Evolutionary conservation across 352 stramenopile species (phyloP).

Genomic region (Pythium vanterpoolii): DNA sequence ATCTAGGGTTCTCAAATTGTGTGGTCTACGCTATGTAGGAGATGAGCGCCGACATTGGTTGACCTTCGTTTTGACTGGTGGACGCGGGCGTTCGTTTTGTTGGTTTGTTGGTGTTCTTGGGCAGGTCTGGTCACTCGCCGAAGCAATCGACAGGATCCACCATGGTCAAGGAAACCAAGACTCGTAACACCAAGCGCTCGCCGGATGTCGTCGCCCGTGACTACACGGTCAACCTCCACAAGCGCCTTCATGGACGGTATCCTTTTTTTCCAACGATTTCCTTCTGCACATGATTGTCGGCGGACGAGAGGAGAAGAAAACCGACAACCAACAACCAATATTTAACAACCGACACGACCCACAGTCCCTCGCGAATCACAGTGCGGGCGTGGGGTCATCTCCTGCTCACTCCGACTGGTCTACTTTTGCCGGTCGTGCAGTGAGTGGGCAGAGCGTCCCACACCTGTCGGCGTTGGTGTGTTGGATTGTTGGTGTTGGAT

Average conservation of each 20-base stretch:
- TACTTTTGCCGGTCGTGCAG: conserved; percentile 5
- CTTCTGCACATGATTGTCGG: conserved; percentile 13
- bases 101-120: conserved; percentile 15
- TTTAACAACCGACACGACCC: no score
- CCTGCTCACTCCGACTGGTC: neutral
- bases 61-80: conserved; percentile 28
- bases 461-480: neutral
- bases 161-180: conserved; percentile 89
- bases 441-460: neutral
- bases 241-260: conserved; percentile 93
- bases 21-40: conserved; percentile 3
- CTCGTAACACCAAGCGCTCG: conserved; percentile 80
- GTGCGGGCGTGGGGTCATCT: neutral
- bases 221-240: conserved; percentile 99
- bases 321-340: neutral
- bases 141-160: conserved; percentile 29
- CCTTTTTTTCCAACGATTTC: conserved; percentile 58
- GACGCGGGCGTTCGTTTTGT: conserved; percentile 19
- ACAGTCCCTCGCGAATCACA: no score
- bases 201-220: conserved; percentile 96
- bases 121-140: conserved; percentile 33
- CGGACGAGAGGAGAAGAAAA: neutral
- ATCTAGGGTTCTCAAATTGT: neutral
- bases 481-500: neutral
- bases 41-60: neutral